Evolutionary conservation across 1,139 yeast species (phyloP), one percentile per base, ranked within the genome.

Genomic region (Nadsonia starkeyi-henricii): DNA sequence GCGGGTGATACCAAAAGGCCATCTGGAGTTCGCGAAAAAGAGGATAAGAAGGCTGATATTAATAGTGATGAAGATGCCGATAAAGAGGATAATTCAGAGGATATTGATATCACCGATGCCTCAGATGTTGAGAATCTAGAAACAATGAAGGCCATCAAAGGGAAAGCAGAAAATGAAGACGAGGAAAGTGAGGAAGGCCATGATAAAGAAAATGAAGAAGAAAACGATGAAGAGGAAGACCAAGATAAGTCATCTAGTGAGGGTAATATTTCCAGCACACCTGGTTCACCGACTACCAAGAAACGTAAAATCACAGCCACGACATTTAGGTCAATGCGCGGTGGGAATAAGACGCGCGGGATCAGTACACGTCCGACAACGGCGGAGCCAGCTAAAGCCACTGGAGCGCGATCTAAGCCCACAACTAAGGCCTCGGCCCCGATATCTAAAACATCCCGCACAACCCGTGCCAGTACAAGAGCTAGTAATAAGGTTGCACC

Each of bases 141-240:
- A 51, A 44, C 42, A 46, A 50, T 42, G 51, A 47, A 19, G 21
- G 44, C 30, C 48, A 44, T 48, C 48, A 48, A 46, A 47, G 48
- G 46, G 47, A 50, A 47, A 43, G 53, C 46, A 33, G 57, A 46
- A 41, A 52, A 30, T 43, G 53, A 45, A 45, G 48, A 42, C 44
- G 50, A 47, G 48, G 51, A 50, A 41, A 52, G 45, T 44, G 51
- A 47, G 36, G 50, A 44, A 41, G 48, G 43, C 19, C 46, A 30
- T 17, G 55, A 36, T 15, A 50, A 43, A 43, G 44, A 17, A 26
- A 43, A 41, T 21, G 50, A 46, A 15, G 46, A 17, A 12, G 50
- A 41, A 13, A 37, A 20, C 15, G 39, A 21, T 1, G 47, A 46
- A 12, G 43, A 46, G 20, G 50, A 50, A 9, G 50, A 45, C 17